Evolutionary conservation across 2,329 filamentous ascomycete species (phyloP).

Genomic region (Fusarium fujikuroi): DNA sequence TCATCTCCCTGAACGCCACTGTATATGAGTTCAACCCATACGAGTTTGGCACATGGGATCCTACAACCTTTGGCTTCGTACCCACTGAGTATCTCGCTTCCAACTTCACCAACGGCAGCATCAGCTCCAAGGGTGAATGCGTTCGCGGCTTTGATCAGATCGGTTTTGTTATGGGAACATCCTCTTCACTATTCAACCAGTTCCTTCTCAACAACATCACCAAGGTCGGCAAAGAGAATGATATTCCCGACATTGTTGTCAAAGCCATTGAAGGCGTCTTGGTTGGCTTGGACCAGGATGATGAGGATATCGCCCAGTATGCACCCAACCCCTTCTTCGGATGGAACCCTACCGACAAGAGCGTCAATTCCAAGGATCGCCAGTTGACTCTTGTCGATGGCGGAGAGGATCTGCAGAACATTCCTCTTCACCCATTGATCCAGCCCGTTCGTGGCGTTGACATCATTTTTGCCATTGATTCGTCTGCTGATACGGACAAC

Average conservation of each 20-base stretch:
- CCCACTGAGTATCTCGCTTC: conserved; percentile 69
- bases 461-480: conserved; percentile 73
- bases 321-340: conserved; percentile 67
- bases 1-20: conserved; percentile 65
- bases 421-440: conserved; percentile 75
- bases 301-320: conserved; percentile 81
- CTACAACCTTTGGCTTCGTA: conserved; percentile 68
- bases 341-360: conserved; percentile 59
- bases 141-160: conserved; percentile 78
- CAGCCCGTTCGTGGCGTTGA: conserved; percentile 63
- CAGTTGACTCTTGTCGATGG: conserved; percentile 81
- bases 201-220: conserved; percentile 63
- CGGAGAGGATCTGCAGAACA: conserved; percentile 81
- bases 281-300: conserved; percentile 60
- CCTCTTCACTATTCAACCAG: conserved; percentile 81
- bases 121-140: conserved; percentile 57
- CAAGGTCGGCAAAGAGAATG: conserved; percentile 61
- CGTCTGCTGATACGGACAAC: conserved; percentile 67
- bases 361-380: conserved; percentile 55
- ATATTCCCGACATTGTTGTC: conserved; percentile 54
- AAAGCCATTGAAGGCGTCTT: conserved; percentile 63
- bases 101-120: conserved; percentile 62
- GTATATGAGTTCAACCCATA: conserved; percentile 75
- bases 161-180: conserved; percentile 85
- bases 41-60: conserved; percentile 75